Evolutionary conservation across 176 grass and related monocot genomes (phyloP).

Genomic region (Carex myosuroides): DNA sequence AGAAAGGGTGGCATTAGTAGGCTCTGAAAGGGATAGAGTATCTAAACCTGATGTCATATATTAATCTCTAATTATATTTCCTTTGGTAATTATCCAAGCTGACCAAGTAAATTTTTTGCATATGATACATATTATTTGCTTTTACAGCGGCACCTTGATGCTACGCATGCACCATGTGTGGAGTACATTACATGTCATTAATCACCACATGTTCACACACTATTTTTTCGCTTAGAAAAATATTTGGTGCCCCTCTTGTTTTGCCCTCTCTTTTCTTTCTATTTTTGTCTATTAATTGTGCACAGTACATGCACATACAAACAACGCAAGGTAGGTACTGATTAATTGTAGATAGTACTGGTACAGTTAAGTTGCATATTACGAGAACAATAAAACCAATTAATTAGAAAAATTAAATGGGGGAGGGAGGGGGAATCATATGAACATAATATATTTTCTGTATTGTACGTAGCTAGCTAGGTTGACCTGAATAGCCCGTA

Average conservation of each 20-base stretch:
- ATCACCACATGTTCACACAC: not conserved
- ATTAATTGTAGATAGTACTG: not conserved
- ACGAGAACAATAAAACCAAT: not conserved
- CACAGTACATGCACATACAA: not conserved
- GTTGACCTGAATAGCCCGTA: constrained; percentile 1
- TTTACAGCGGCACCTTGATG: not conserved
- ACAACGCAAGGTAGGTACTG: not conserved
- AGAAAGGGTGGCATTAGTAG: constrained; percentile 1
- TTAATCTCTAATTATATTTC: not conserved
- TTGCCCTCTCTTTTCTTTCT: not conserved
- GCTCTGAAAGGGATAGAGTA: constrained; percentile 18
- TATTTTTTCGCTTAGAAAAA: not conserved
- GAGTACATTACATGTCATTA: not conserved
- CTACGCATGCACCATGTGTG: not conserved
- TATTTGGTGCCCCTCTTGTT: not conserved
- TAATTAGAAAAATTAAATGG: not conserved
- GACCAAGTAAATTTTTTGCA: not conserved
- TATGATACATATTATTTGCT: not conserved
- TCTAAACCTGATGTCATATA: not conserved
- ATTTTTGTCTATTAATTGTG: not conserved
- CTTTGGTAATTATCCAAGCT: not conserved
- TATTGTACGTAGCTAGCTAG: not conserved
- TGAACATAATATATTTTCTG: not conserved
- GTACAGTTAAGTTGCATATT: not conserved
- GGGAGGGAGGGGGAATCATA: not conserved